Evolutionary conservation across 768 basidiomycete genomes (phyloP).

Genomic region (Suillus subluteus): DNA sequence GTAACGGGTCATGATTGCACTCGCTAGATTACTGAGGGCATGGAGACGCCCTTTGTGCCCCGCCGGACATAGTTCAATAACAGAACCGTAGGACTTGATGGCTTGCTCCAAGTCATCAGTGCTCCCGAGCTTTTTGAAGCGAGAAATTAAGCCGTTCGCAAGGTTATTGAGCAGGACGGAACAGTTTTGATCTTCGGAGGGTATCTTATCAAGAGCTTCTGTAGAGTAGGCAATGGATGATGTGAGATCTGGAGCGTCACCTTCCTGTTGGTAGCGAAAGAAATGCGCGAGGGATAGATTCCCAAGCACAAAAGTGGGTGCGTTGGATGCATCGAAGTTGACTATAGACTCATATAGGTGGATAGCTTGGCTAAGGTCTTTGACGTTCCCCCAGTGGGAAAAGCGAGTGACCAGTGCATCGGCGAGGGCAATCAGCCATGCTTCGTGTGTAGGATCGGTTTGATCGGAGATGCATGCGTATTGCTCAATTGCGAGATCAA

Average conservation of each 20-base stretch:
- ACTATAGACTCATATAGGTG: slow-evolving; percentile 26
- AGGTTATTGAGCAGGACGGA: slow-evolving; percentile 1
- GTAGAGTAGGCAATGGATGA: slow-evolving; percentile 30
- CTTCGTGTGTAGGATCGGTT: slow-evolving; percentile 18
- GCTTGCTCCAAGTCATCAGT: slow-evolving; percentile 17
- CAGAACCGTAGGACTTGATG: slow-evolving; percentile 21
- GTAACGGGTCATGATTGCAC: slow-evolving; percentile 34
- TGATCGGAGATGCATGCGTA: slow-evolving; percentile 14
- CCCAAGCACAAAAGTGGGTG: neutral
- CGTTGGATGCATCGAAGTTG: slow-evolving; percentile 16
- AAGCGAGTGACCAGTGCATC: slow-evolving; percentile 18
- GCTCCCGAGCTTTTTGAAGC: slow-evolving; percentile 16
- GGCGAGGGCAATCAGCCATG: slow-evolving; percentile 19
- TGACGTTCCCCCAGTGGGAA: slow-evolving; percentile 12
- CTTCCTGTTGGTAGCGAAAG: slow-evolving; percentile 29
- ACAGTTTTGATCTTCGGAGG: slow-evolving; percentile 18
- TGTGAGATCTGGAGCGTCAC: slow-evolving; percentile 30
- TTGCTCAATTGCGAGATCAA: slow-evolving; percentile 1
- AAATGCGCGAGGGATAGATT: slow-evolving; percentile 6
- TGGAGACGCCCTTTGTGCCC: neutral
- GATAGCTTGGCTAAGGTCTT: slow-evolving; percentile 24
- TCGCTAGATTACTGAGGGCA: slow-evolving; percentile 28
- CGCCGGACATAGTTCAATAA: neutral
- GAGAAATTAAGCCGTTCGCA: slow-evolving; percentile 3
- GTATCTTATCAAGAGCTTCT: slow-evolving; percentile 23